These are phyloP conservation scores for Emmonsiellopsis sp. DNA, from an alignment of 2,329 filamentous ascomycete genomes.

Conservation along the genomic window DNA sequence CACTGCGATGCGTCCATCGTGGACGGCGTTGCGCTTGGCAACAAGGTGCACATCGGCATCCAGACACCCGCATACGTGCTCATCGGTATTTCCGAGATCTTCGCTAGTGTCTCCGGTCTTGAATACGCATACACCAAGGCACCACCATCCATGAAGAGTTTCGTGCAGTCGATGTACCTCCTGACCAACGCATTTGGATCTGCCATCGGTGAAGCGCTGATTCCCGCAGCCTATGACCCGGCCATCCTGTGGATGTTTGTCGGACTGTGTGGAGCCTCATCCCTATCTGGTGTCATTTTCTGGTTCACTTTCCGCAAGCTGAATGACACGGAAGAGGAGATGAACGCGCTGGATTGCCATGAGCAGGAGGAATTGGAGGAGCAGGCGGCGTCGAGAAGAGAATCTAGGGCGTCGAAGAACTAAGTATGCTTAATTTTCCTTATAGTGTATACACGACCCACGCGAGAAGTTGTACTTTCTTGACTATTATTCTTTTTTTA, in stretches of 20 bases:
- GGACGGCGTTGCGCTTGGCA: constrained; percentile 27
- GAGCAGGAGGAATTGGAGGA: constrained; percentile 9
- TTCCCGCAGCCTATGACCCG: constrained; percentile 54
- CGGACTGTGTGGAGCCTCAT: constrained; percentile 45
- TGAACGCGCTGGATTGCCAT: constrained; percentile 41
- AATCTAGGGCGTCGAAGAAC: too few relatives aligned
- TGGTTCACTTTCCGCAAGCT: constrained; percentile 42
- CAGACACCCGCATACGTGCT: constrained; percentile 38
- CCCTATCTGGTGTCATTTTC: constrained; percentile 45
- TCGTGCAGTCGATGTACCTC: constrained; percentile 49
- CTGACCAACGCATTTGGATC: constrained; percentile 51
- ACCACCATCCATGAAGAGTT: constrained; percentile 58
- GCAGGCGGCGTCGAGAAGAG: not conserved
- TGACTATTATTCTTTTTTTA: too few relatives aligned
- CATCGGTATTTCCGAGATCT: constrained; percentile 45
- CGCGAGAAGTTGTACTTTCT: too few relatives aligned
- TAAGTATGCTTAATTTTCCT: too few relatives aligned
- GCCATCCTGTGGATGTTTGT: constrained; percentile 59
- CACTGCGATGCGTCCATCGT: constrained; percentile 23
- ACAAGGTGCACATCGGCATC: constrained; percentile 36
- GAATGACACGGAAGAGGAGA: constrained; percentile 40
- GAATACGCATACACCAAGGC: constrained; percentile 70
- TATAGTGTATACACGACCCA: too few relatives aligned
- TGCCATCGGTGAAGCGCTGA: constrained; percentile 53
- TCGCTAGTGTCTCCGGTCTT: constrained; percentile 58